phyloP scores from a whole-genome alignment of 306 rosid genomes.

The Carpinus fangiana region DNA sequence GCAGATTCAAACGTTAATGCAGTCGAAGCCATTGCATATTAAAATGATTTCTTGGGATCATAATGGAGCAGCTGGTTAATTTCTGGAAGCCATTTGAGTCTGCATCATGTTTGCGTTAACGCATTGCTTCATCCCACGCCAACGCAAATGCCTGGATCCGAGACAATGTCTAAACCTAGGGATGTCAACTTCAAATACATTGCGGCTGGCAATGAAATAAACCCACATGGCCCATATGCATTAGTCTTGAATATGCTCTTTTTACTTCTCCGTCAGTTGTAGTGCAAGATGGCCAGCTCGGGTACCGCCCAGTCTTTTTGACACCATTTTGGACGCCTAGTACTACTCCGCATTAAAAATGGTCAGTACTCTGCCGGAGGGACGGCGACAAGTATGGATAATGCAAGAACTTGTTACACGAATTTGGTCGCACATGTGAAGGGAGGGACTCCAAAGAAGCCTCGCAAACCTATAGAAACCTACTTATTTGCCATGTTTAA shows the following conservation, averaged over 20 bases:
- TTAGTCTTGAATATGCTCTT: slow-evolving; percentile 39
- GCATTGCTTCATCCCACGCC: slow-evolving; percentile 26
- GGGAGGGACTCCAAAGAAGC: slow-evolving; percentile 45
- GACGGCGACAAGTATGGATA: slow-evolving; percentile 18
- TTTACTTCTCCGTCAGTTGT: slow-evolving; percentile 24
- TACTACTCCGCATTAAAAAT: slow-evolving; percentile 42
- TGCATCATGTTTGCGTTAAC: too few species aligned
- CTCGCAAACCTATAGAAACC: slow-evolving; percentile 29
- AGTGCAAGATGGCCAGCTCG: slow-evolving; percentile 32
- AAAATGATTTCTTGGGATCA: too few species aligned
- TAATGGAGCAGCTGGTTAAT: too few species aligned
- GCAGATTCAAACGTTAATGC: too few species aligned
- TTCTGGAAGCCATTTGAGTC: too few species aligned
- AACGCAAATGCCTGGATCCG: slow-evolving; percentile 42
- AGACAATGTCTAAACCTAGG: slow-evolving; percentile 21
- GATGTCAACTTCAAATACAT: slow-evolving; percentile 51
- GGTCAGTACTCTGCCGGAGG: slow-evolving; percentile 38
- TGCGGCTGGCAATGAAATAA: slow-evolving; percentile 50
- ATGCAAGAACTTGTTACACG: slow-evolving; percentile 38
- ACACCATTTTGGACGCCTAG: slow-evolving; percentile 41
- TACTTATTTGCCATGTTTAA: slow-evolving; percentile 44
- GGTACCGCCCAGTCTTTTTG: slow-evolving; percentile 38
- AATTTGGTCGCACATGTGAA: slow-evolving; percentile 36
- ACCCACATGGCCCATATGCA: slow-evolving; percentile 19
- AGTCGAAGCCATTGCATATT: too few species aligned